Evolutionary conservation across 176 grass and related monocot genomes (phyloP).

Genomic region (Themeda triandra): DNA sequence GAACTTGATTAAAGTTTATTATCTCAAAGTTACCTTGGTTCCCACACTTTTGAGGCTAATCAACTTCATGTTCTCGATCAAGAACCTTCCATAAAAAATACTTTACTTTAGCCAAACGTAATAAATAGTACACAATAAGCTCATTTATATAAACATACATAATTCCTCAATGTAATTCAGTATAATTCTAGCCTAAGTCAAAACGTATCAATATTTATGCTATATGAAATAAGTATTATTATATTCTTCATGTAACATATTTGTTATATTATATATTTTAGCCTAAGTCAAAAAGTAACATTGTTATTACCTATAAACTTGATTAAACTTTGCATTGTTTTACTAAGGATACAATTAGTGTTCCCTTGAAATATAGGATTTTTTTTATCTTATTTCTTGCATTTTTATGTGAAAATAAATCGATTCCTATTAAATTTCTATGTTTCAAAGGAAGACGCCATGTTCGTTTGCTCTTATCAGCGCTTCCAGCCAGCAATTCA

Average conservation of each 20-base stretch:
- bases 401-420: background rate
- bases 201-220: background rate
- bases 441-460: no score
- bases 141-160: background rate
- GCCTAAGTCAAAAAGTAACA: background rate
- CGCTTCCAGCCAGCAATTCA: no score
- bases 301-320: background rate
- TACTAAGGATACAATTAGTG: background rate
- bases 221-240: background rate
- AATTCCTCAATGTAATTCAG: background rate
- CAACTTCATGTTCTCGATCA: background rate
- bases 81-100: background rate
- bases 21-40: background rate
- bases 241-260: no score
- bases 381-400: fast-evolving
- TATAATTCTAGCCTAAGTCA: background rate
- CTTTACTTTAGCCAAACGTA: no score
- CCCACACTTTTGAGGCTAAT: background rate
- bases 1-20: background rate
- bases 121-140: no score
- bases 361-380: background rate
- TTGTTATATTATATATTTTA: no score
- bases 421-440: background rate
- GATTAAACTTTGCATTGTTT: background rate
- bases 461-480: no score